These are phyloP conservation scores for Puccinia polysora DNA, from an alignment of 1,284 basidiomycete species.

Conservation along the genomic window DNA sequence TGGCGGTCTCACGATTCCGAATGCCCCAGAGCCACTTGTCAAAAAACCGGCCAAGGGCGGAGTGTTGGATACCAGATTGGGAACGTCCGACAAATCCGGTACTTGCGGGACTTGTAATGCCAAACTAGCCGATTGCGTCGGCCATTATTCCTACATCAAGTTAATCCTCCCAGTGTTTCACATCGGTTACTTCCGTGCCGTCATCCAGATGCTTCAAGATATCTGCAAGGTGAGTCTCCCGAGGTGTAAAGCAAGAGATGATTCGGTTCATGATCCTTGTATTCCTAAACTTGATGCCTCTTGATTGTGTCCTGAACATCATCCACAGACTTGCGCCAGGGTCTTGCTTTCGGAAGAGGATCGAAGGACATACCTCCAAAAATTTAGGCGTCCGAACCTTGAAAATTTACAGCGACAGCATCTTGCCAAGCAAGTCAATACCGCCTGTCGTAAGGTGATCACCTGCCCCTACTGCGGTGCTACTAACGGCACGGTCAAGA, in stretches of 20 bases:
- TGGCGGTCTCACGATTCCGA: conserved; percentile 42
- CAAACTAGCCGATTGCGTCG: conserved; percentile 88
- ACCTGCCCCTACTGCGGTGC: conserved; percentile 90
- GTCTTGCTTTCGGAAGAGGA: conserved; percentile 87
- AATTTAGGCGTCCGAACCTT: conserved; percentile 80
- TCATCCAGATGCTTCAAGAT: conserved; percentile 84
- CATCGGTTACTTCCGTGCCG: conserved; percentile 95
- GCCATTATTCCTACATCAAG: conserved; percentile 72
- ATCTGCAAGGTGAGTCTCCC: conserved; percentile 83
- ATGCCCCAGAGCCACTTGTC: conserved; percentile 50
- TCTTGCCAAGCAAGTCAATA: conserved; percentile 82
- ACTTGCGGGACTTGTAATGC: conserved; percentile 94
- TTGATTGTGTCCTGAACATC: not conserved
- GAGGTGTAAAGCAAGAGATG: too few species aligned
- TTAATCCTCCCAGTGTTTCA: conserved; percentile 54
- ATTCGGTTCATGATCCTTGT: too few species aligned
- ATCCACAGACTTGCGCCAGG: conserved; percentile 75
- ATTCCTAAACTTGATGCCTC: conserved; percentile 17
- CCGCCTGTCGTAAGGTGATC: conserved; percentile 78
- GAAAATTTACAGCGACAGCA: conserved; percentile 88
- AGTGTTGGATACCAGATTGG: conserved; percentile 80
- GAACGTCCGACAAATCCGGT: conserved; percentile 86
- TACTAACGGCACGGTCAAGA: conserved; percentile 94
- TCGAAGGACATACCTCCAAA: conserved; percentile 74
- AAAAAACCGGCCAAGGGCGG: conserved; percentile 82